Base-by-base conservation (phyloP, 768 basidiomycete genomes). In the Serendipita sp. region DNA sequence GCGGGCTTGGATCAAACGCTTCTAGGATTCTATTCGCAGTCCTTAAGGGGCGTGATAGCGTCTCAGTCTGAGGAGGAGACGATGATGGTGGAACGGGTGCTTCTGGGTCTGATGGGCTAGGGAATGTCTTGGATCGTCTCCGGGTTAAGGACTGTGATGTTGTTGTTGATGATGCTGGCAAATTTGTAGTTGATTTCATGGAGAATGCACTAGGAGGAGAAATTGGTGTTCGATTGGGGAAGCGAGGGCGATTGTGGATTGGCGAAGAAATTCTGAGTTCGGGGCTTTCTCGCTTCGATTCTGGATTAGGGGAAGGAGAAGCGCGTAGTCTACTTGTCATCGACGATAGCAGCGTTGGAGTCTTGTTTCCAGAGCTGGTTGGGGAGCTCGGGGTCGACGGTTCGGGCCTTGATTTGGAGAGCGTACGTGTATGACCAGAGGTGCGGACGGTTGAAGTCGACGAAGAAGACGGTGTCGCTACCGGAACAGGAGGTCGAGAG, bases 101-200 rank as follows among this genome's bases (percentile, higher is more conserved):
- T 11, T 27, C n/a, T 8, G 55, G 3, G 11, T 60, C 55, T 5
- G 55, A 60, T 33, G 55, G 55, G 55, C 34, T 29, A 33, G 55
- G 55, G 55, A 60, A 60, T 34, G 55, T 60, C 55, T 60, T 60
- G 55, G 55, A 60, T 31, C 55, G 55, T 29, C 34, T 60, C 13
- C 55, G 55, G 33, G 29, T 4, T 60, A 60, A 37, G 3, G 36
- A 37, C 8, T 29, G 55, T 33, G 55, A n/a, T 18, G 16, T 8
- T 52, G 48, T 10, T 2, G 55, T 10, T 29, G 18, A 23, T 23
- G 23, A 23, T 23, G 23, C 23, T 23, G 23, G 23, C 23, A 23
- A 1, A 23, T 23, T 31, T 37, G 55, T n/a, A 23, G 27, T 8
- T 8, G 55, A 60, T n/a, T 31, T 60, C 27, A 37, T 60, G 27